Percentiles rank a stretch among this genome's conserved stretches.
phyloP scores from a whole-genome alignment of 495 filamentous ascomycete genomes.

The Penicillium egyptiacum region DNA sequence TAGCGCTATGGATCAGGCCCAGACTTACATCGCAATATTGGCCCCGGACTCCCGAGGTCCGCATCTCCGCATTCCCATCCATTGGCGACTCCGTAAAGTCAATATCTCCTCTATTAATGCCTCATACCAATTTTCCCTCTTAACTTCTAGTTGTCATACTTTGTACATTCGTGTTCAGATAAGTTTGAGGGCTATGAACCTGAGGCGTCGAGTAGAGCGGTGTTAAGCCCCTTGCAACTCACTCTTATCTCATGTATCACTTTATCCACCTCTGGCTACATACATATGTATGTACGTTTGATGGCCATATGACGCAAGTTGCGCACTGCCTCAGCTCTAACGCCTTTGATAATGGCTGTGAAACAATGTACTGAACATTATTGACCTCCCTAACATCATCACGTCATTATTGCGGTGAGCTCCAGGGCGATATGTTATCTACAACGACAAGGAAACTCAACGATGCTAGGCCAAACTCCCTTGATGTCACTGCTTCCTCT shows the following conservation, averaged over 20 bases:
- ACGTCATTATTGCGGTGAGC: constrained; percentile 2
- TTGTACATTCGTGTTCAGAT: no score
- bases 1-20: background rate
- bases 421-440: background rate
- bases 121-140: background rate
- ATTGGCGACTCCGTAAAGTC: no score
- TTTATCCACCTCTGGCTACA: background rate
- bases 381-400: background rate
- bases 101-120: no score
- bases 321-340: background rate
- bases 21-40: background rate
- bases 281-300: background rate
- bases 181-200: background rate
- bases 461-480: background rate
- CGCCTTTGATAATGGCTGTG: background rate
- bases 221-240: background rate
- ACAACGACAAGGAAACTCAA: background rate
- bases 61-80: no score
- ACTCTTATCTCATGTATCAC: background rate
- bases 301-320: background rate
- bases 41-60: no score
- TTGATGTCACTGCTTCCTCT: background rate
- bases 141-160: background rate
- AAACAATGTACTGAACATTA: background rate
- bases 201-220: background rate